A percentile compares a stretch with the other conserved stretches of the same genome.
These are phyloP conservation scores for Cladorrhinum sp. DNA, from an alignment of 2,329 filamentous ascomycete species.

Conservation along the genomic window DNA sequence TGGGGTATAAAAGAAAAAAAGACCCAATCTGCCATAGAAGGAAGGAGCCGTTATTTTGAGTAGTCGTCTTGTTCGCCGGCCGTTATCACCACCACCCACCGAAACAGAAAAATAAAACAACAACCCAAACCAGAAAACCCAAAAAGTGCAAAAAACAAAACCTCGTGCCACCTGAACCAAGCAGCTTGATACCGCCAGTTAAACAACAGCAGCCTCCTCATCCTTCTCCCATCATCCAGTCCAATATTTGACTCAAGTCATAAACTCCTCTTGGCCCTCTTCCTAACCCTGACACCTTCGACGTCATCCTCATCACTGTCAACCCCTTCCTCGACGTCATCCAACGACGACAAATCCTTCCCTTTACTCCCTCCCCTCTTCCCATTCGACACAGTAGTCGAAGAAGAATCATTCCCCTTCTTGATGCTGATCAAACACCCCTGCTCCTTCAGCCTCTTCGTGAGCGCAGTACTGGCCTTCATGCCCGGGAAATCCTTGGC, in stretches of 20 bases:
- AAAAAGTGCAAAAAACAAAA: no score
- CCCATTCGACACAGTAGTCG: slow-evolving; percentile 23
- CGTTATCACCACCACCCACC: no score
- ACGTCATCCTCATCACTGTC: slow-evolving; percentile 28
- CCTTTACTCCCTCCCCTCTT: slow-evolving; percentile 24
- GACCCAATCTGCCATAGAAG: no score
- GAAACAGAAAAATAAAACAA: no score
- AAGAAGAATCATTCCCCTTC: slow-evolving; percentile 66
- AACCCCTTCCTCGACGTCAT: slow-evolving; percentile 46
- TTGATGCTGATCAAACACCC: slow-evolving; percentile 83
- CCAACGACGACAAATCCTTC: slow-evolving; percentile 35
- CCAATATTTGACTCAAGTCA: not conserved
- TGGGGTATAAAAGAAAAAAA: no score
- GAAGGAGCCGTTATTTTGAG: no score
- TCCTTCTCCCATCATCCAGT: not conserved
- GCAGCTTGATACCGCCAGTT: no score
- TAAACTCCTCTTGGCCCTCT: slow-evolving; percentile 23
- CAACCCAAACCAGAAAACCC: no score
- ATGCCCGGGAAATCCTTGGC: slow-evolving; percentile 86
- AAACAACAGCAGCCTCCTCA: not conserved
- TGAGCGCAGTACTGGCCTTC: slow-evolving; percentile 71
- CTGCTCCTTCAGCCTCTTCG: slow-evolving; percentile 72
- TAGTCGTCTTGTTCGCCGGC: no score
- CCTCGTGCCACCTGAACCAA: no score
- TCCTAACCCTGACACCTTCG: slow-evolving; percentile 15